phyloP scores from a whole-genome alignment of 2,329 filamentous ascomycete species.

The Aspergillus ruber region DNA sequence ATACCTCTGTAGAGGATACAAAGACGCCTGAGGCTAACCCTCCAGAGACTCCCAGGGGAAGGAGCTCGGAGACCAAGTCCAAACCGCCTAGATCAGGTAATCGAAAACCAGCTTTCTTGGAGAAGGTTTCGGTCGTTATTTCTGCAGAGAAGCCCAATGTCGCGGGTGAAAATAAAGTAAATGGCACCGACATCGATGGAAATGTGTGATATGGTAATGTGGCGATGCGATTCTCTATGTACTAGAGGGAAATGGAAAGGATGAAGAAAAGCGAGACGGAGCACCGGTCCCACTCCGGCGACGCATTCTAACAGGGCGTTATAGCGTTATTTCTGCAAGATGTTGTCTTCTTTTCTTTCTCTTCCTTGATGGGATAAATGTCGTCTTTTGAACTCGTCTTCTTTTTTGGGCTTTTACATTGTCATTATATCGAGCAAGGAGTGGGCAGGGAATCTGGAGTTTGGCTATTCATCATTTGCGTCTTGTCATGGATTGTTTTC shows the following conservation, averaged over 20 bases:
- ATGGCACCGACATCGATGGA: constrained; percentile 23
- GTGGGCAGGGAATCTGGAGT: constrained; percentile 15
- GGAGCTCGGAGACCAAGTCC: constrained; percentile 6
- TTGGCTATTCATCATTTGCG: constrained; percentile 6
- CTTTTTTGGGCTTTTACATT: constrained; percentile 6
- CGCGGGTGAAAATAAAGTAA: constrained; percentile 9
- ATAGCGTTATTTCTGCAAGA: constrained; percentile 5
- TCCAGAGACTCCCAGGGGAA: constrained; percentile 10
- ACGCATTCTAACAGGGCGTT: constrained; percentile 23
- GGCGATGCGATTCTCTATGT: constrained; percentile 12
- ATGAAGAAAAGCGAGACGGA: background rate
- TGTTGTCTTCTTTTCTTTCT: constrained; percentile 8
- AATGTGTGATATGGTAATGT: constrained; percentile 26
- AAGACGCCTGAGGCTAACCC: constrained; percentile 3
- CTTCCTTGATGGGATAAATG: constrained; percentile 2
- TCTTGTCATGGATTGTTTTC: background rate
- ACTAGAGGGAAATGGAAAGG: background rate
- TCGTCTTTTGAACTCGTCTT: background rate
- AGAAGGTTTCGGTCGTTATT: constrained; percentile 21
- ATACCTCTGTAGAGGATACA: background rate
- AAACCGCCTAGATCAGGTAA: constrained; percentile 14
- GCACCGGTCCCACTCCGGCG: constrained; percentile 2
- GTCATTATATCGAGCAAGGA: constrained; percentile 18
- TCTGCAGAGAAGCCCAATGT: constrained; percentile 18
- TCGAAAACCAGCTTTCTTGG: constrained; percentile 16